Percentiles rank a stretch among this genome's conserved stretches.
Evolutionary conservation across 352 stramenopile genomes (phyloP).

Genomic region (Blastocystis sp.): DNA sequence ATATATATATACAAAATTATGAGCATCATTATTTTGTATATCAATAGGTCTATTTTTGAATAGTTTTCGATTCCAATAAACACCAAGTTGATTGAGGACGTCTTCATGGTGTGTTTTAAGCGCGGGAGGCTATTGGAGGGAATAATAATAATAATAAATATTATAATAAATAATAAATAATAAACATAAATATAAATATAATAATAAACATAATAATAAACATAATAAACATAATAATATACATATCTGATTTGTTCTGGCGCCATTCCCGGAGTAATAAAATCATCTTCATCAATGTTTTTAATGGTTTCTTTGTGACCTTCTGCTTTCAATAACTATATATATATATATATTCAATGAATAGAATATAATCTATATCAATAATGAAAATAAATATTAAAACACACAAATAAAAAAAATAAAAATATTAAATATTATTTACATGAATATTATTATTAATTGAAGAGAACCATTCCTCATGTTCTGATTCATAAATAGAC

Average conservation of each 20-base stretch:
- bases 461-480: slow-evolving; percentile 12
- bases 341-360: no score
- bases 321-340: no score
- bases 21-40: no score
- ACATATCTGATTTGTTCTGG: slow-evolving; percentile 10
- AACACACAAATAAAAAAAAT: neutral
- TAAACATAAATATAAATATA: no score
- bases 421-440: neutral
- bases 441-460: slow-evolving; percentile 23
- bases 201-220: no score
- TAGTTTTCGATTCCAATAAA: no score
- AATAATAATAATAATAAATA: no score
- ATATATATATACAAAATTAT: no score
- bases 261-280: neutral
- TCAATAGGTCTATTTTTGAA: no score
- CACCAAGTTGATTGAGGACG: neutral
- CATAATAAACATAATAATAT: neutral
- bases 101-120: slow-evolving; percentile 23
- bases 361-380: no score
- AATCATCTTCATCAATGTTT: slow-evolving; percentile 31
- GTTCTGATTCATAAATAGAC: slow-evolving; percentile 7
- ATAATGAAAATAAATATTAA: no score
- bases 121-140: neutral
- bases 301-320: slow-evolving; percentile 14
- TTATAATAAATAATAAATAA: no score